Evolutionary conservation across 208 protist species (phyloP), one percentile per base, ranked within the genome.

Genomic region (Kentomonas sorsogonicus): DNA sequence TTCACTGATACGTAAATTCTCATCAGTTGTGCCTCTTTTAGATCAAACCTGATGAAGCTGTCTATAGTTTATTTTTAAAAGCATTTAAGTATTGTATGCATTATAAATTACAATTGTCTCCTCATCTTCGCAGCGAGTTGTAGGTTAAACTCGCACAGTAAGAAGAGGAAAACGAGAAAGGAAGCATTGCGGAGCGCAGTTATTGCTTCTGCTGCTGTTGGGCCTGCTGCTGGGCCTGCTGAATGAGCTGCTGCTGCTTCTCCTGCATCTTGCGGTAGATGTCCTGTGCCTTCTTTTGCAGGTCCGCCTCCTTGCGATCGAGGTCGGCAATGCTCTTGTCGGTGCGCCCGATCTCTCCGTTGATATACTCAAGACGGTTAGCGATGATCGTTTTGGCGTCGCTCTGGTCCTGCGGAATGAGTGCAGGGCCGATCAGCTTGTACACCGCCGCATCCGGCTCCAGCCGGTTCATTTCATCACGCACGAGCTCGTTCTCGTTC

Each of bases 401-500:
- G 29, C 62, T 79, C 57, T 87, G 83, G 44, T 96, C 92, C 59
- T 98, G 93, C 6, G 86, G 86, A 40, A 98, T 84, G 39, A 98
- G 83, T 20, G 87, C 95, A 29, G 95, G 93, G 11, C 95, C 95
- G 51, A 97, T 97, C 13, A 98, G 82, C 66, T 98, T 98, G 67
- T 96, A 98, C 27, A 98, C 91, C 27, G 68, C 79, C 1, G 87
- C 91, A 33, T 94, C 91, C 0, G 72, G 72, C 50, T 97, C 92
- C 45, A 98, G 62, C 20, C 85, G 77, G 50, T 94, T 89, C 33
- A 98, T 77, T 65, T 98, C 93, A 59, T 96, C 86, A 34, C 79
- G 69, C 27, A 98, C 95, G 48, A 98, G 77, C 50, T 97, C 89
- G 66, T 98, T 98, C 56, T 98, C 95, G 54, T 93, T 89, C 63